Conservation (phyloP, 1,284 basidiomycete genomes). For the Mycena sp. region DNA sequence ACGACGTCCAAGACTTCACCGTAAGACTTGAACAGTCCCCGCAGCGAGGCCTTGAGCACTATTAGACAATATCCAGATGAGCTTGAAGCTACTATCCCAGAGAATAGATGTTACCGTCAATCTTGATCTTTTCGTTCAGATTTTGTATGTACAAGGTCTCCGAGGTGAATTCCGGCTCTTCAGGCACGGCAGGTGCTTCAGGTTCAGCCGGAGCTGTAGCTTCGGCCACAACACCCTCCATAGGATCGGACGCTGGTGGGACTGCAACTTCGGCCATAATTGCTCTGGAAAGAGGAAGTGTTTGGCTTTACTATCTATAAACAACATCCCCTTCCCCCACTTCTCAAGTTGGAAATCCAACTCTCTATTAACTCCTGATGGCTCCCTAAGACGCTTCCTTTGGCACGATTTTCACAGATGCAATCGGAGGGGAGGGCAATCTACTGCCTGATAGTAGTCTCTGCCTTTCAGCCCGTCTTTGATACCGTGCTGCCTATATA, state of each 20-base stretch:
- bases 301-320: slow-evolving; percentile 6
- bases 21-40: slow-evolving; percentile 93
- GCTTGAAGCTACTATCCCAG: background rate
- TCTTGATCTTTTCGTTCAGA: slow-evolving; percentile 95
- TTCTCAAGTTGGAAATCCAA: background rate
- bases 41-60: slow-evolving; percentile 90
- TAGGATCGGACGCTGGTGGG: slow-evolving; percentile 43
- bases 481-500: slow-evolving; percentile 9
- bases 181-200: slow-evolving; percentile 42
- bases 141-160: slow-evolving; percentile 98
- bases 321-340: background rate
- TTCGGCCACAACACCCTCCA: slow-evolving; percentile 49
- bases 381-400: background rate
- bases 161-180: slow-evolving; percentile 60
- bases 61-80: slow-evolving; percentile 14
- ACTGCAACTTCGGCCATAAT: slow-evolving; percentile 50
- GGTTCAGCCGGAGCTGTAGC: slow-evolving; percentile 38
- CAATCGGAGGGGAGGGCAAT: background rate
- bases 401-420: slow-evolving; percentile 18
- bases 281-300: background rate
- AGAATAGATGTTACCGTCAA: slow-evolving; percentile 65
- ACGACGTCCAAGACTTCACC: slow-evolving; percentile 92
- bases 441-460: slow-evolving; percentile 17
- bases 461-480: background rate
- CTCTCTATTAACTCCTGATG: background rate